Evolutionary conservation across 768 basidiomycete genomes (phyloP), one percentile per base, ranked within the genome.

Genomic region (Boletus sensibilis): DNA sequence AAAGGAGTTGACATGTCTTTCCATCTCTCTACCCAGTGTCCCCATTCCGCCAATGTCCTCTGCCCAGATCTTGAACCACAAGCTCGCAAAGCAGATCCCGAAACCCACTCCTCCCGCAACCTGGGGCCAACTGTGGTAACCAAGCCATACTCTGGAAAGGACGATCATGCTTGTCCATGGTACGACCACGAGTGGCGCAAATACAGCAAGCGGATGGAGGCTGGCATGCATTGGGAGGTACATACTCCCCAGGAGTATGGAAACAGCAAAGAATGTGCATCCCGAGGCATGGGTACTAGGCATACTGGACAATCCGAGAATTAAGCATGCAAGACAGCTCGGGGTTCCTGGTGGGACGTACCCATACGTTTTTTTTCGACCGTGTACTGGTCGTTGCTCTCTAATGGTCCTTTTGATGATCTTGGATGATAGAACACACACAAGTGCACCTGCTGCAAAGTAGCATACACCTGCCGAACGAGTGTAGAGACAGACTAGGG

Each of bases 201-300:
- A 59, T 13, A 58, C 48, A 5, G 29, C 53, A 10, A 70, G 33
- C 21, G 69, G 59, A 12, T 81, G 80, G 35, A 90, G 68, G 4
- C 79, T 77, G 21, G 76, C 68, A 62, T 90, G 88, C 14, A 83
- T 57, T 2, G 87, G 87, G 14, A 89, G 78, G 64, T 79, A 78
- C 6, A 73, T 21, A 61, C 80, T 82, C 13, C 87, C 82, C 12
- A 90, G 74, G 13, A 78, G 60, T 25, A 84, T 79, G 64, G 83
- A 92, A 2, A 79, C 75, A 10, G 82, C 84, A 64, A 81, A 87
- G 72, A 78, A 91, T 2, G 79, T 76, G 61, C 88, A 88, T 6
- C 78, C 74, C 11, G 88, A 84, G 12, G 90, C 86, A 68, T 92
- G 90, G 6, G 90, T 92, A 59, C 87, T 89, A 6, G 90, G 90